These are phyloP conservation scores for Nicotiana tomentosiformis DNA, from an alignment of 257 asterid species.

Conservation along the genomic window DNA sequence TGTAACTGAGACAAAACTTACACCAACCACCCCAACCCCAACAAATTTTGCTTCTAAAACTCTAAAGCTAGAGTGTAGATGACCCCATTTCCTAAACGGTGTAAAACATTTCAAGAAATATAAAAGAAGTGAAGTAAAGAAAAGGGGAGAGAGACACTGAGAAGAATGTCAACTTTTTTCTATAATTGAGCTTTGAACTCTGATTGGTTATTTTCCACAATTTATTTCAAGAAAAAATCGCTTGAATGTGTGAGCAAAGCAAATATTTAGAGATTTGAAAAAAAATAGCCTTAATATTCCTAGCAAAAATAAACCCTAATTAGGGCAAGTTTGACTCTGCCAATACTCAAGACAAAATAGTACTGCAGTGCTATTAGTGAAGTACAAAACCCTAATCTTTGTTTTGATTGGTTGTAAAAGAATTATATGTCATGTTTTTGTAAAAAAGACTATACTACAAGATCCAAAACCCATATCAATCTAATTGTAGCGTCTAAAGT, in stretches of 20 bases:
- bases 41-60: background rate
- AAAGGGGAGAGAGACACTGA: background rate
- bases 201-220: background rate
- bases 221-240: background rate
- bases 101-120: background rate
- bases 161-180: conserved; percentile 12
- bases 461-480: background rate
- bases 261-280: background rate
- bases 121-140: background rate
- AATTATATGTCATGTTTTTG: background rate
- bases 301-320: conserved; percentile 30
- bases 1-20: conserved; percentile 28
- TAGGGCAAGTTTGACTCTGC: conserved; percentile 25
- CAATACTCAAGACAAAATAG: background rate
- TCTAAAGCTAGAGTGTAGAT: conserved; percentile 11
- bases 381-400: conserved; percentile 17
- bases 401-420: conserved; percentile 8
- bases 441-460: background rate
- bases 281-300: background rate
- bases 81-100: conserved; percentile 15
- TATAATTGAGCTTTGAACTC: conserved; percentile 1
- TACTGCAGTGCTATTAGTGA: background rate
- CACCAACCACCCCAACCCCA: conserved; percentile 16
- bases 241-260: background rate
- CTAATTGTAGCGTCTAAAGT: background rate